phyloP scores from a whole-genome alignment of 192 early-diverging fungal genomes.

The Coemansia biformis region DNA sequence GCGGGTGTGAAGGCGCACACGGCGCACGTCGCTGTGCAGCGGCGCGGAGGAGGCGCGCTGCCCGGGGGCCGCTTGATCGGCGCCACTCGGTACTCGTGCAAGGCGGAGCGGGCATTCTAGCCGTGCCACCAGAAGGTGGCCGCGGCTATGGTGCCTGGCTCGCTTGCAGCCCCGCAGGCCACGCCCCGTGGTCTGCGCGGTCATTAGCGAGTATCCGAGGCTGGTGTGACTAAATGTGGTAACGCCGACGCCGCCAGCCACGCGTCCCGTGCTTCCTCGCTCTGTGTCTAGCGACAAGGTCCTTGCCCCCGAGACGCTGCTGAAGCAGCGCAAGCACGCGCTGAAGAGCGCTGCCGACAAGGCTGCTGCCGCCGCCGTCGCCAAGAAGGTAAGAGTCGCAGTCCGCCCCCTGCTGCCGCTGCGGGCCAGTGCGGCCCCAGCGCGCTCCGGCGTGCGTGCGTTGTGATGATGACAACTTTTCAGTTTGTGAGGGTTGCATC shows the following conservation, averaged over 20 bases:
- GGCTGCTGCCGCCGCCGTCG: slow-evolving; percentile 41
- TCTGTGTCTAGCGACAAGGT: slow-evolving; percentile 55
- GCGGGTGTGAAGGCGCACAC: too few relatives aligned
- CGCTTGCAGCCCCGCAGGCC: slow-evolving; percentile 33
- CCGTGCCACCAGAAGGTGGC: background rate
- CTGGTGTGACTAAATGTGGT: slow-evolving; percentile 13
- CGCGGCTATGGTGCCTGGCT: slow-evolving; percentile 30
- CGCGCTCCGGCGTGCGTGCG: slow-evolving; percentile 7
- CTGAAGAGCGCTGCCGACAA: slow-evolving; percentile 65
- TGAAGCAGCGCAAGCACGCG: slow-evolving; percentile 78
- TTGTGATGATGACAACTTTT: slow-evolving; percentile 47
- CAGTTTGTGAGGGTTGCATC: slow-evolving; percentile 39
- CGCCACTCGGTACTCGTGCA: slow-evolving; percentile 43
- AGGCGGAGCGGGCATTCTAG: slow-evolving; percentile 29
- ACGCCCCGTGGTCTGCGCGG: background rate
- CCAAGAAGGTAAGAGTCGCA: slow-evolving; percentile 39
- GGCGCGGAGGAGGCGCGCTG: too few relatives aligned
- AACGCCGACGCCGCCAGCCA: background rate
- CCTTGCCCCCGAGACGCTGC: slow-evolving; percentile 79
- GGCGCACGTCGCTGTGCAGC: too few relatives aligned
- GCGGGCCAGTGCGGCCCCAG: too few relatives aligned
- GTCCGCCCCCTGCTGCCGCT: background rate
- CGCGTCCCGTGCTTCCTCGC: background rate
- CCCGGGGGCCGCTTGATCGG: slow-evolving; percentile 5
- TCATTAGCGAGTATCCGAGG: slow-evolving; percentile 39